Conservation (phyloP, 306 rosid species). For the Nissolia schottii region DNA sequence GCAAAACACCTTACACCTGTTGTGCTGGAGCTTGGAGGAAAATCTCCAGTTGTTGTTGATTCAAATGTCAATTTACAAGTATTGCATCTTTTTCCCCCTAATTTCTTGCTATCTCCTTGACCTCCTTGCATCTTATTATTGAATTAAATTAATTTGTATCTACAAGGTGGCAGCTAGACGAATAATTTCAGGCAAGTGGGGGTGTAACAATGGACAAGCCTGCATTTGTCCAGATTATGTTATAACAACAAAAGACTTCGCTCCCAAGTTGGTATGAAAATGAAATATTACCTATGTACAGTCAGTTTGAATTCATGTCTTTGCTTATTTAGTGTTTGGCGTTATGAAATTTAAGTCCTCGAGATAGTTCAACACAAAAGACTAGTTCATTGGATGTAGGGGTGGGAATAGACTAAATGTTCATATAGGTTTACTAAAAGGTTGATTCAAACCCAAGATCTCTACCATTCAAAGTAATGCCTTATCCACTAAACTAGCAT, state of each 20-base stretch:
- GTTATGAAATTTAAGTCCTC: too few relatives aligned
- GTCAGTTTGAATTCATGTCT: background rate
- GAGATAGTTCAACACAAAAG: too few relatives aligned
- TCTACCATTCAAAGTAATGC: too few relatives aligned
- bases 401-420: too few relatives aligned
- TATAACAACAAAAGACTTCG: constrained; percentile 57
- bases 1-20: constrained; percentile 82
- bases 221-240: constrained; percentile 63
- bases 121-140: background rate
- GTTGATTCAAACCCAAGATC: too few relatives aligned
- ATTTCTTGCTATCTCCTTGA: background rate
- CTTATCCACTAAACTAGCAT: too few relatives aligned
- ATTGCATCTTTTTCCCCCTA: background rate
- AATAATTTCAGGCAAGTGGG: constrained; percentile 73
- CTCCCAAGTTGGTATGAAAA: constrained; percentile 58
- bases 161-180: constrained; percentile 56
- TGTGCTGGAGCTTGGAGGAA: constrained; percentile 81
- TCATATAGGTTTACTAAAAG: too few relatives aligned
- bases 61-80: constrained; percentile 50
- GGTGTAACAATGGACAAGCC: constrained; percentile 71
- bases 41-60: constrained; percentile 68
- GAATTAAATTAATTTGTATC: background rate
- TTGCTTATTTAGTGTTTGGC: background rate
- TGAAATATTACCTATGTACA: constrained; percentile 10
- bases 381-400: too few relatives aligned